Percentiles rank a stretch among this genome's conserved stretches.
phyloP scores from a whole-genome alignment of 495 filamentous ascomycete genomes.

The Neurospora tetraspora region DNA sequence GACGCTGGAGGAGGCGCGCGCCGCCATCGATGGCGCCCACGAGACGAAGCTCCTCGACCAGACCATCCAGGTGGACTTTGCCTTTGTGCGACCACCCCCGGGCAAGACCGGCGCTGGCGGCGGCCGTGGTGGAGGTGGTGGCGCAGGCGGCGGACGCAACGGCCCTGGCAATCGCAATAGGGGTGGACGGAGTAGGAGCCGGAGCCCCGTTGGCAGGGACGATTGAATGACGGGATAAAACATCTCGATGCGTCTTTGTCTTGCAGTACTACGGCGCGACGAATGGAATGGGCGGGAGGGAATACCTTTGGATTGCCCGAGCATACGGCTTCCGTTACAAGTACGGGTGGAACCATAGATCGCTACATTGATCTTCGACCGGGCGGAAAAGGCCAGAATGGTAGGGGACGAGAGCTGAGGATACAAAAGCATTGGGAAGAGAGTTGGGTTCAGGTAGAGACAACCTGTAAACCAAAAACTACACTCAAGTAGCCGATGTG shows the following conservation, averaged over 20 bases:
- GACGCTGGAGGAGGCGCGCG: slow-evolving; percentile 73
- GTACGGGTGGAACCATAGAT: not conserved
- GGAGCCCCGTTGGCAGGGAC: slow-evolving; percentile 26
- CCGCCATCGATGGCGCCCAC: slow-evolving; percentile 77
- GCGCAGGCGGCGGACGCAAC: slow-evolving; percentile 28
- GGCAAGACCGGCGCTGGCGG: slow-evolving; percentile 31
- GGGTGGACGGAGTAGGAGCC: slow-evolving; percentile 35
- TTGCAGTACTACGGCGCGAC: not conserved
- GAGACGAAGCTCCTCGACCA: slow-evolving; percentile 81
- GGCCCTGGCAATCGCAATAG: slow-evolving; percentile 24
- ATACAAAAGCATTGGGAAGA: not conserved
- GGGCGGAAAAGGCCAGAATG: not conserved
- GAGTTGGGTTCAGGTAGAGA: not conserved
- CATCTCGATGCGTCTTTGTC: not conserved
- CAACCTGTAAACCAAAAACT: not conserved
- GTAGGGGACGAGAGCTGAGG: not conserved
- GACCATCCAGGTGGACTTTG: slow-evolving; percentile 86
- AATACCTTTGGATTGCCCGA: slow-evolving; percentile 10
- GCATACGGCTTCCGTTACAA: slow-evolving; percentile 9
- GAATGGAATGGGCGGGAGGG: not conserved
- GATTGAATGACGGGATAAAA: not conserved
- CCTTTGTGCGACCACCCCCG: slow-evolving; percentile 90
- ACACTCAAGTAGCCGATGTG: slow-evolving; percentile 12
- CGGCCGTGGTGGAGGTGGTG: slow-evolving; percentile 39
- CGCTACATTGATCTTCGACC: not conserved